Base-by-base conservation (phyloP, 2,329 filamentous ascomycete genomes). In the Colletotrichum magnum region DNA sequence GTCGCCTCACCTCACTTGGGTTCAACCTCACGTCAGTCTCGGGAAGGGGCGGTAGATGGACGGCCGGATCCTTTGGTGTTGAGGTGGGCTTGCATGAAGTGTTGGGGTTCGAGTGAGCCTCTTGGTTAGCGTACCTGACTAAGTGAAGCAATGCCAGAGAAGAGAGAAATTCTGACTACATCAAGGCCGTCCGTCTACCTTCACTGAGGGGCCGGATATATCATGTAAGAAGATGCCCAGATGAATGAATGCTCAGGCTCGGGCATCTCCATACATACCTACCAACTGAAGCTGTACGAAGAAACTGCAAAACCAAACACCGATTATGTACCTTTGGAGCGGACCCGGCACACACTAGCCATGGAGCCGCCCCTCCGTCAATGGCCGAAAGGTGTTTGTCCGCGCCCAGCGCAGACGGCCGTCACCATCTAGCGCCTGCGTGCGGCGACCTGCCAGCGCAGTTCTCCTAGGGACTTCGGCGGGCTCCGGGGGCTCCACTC, bases 401-500 rank as follows among this genome's bases (percentile, higher is more conserved):
- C 54, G 48, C 36, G 53, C 61, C 48, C 41, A 45, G 60, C 65
- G 67, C 67, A 67, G 28, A 66, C 18, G 50, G 65, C 65, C 65
- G 65, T 54, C 24, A 52, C n/a, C 21, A 50, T 43, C 32, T 45
- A 61, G 62, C 62, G 67, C 62, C 67, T 69, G 67, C 50, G 58
- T 59, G 66, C 66, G 66, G 66, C 66, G 66, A 36, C n/a, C 28
- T 69, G 50, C 66, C 54, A 62, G 58, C 43, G 28, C 43, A 56
- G 64, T 45, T 28, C 54, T 45, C 52, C 50, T 53, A 73, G 62
- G 76, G 76, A 73, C 52, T 71, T 77, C 77, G 77, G 77, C 77
- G 77, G 76, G 72, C 74, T 78, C 77, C 77, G 77, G 73, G 70
- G 62, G 63, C 43, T 69, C 67, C 71, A 67, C 64, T 58, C 62